A percentile compares a stretch with the other conserved stretches of the same genome.
These are phyloP conservation scores for Ilex paraguariensis DNA, from an alignment of 305 asterid genomes.

Conservation along the genomic window DNA sequence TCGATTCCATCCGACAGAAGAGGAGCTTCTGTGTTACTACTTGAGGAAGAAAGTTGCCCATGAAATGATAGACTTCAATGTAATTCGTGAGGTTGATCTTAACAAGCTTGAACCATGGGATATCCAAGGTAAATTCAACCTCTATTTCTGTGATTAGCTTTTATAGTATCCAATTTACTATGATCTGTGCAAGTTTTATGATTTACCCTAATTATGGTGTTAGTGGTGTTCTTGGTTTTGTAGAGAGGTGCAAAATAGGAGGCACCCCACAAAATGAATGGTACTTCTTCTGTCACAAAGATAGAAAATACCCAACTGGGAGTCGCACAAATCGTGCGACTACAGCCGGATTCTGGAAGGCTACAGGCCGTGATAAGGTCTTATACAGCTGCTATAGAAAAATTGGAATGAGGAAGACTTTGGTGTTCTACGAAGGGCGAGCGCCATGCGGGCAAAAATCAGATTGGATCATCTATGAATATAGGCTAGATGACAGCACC, in stretches of 20 bases:
- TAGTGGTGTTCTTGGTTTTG: neutral
- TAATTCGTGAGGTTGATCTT: slow-evolving; percentile 81
- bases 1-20: slow-evolving; percentile 91
- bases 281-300: slow-evolving; percentile 98
- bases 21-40: slow-evolving; percentile 84
- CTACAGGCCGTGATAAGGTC: slow-evolving; percentile 90
- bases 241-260: slow-evolving; percentile 87
- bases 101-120: slow-evolving; percentile 98
- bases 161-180: too few relatives aligned
- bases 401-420: slow-evolving; percentile 94
- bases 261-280: slow-evolving; percentile 93
- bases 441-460: slow-evolving; percentile 97
- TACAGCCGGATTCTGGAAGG: slow-evolving; percentile 96
- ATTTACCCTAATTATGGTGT: too few relatives aligned
- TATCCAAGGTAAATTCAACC: slow-evolving; percentile 52
- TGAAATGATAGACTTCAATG: slow-evolving; percentile 74
- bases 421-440: slow-evolving; percentile 86
- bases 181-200: too few relatives aligned
- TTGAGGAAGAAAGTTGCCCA: slow-evolving; percentile 69
- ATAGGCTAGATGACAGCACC: slow-evolving; percentile 62
- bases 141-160: too few relatives aligned
- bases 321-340: slow-evolving; percentile 94
- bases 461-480: slow-evolving; percentile 98
- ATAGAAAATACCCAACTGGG: slow-evolving; percentile 93
- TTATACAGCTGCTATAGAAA: slow-evolving; percentile 63